phyloP scores from a whole-genome alignment of 192 early-diverging fungal genomes.

The Mycoemilia scoparia region DNA sequence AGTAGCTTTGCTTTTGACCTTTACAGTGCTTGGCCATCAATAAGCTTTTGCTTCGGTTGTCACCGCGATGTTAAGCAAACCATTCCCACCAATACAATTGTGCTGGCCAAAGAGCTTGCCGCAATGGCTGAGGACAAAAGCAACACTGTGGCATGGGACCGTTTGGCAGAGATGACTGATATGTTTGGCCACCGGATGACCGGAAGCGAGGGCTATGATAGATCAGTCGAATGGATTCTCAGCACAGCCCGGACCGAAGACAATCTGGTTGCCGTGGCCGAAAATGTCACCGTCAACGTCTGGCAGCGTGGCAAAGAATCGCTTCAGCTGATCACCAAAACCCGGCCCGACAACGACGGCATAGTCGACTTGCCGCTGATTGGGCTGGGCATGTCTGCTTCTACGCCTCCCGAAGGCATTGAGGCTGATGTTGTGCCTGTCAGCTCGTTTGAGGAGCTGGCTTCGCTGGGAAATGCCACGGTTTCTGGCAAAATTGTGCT shows the following conservation, averaged over 20 bases:
- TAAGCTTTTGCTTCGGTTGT: constrained; percentile 3
- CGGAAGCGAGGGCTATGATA: constrained; percentile 27
- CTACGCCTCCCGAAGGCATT: constrained; percentile 22
- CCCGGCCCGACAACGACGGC: constrained; percentile 20
- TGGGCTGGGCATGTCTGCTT: constrained; percentile 31
- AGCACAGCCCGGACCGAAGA: constrained; percentile 19
- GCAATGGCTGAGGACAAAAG: constrained; percentile 6
- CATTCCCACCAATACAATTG: constrained; percentile 6
- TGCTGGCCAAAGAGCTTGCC: constrained; percentile 12
- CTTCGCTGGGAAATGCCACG: constrained; percentile 11
- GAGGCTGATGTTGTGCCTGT: constrained; percentile 33
- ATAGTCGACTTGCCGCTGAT: constrained; percentile 26
- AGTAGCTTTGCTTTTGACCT: no score
- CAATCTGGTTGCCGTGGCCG: constrained; percentile 27
- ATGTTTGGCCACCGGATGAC: constrained; percentile 38
- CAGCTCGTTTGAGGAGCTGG: constrained; percentile 29
- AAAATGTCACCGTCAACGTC: constrained; percentile 32
- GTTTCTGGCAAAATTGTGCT: constrained; percentile 32
- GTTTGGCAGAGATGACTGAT: constrained; percentile 43
- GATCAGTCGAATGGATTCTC: constrained; percentile 35
- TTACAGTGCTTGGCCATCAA: constrained; percentile 3
- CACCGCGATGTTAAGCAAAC: constrained; percentile 3
- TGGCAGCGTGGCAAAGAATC: constrained; percentile 37
- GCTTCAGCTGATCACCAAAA: constrained; percentile 28
- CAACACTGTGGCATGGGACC: constrained; percentile 36